Evolutionary conservation across 2,329 filamentous ascomycete species (phyloP), one percentile per base, ranked within the genome.

Genomic region (Dactylonectria estremocensis): DNA sequence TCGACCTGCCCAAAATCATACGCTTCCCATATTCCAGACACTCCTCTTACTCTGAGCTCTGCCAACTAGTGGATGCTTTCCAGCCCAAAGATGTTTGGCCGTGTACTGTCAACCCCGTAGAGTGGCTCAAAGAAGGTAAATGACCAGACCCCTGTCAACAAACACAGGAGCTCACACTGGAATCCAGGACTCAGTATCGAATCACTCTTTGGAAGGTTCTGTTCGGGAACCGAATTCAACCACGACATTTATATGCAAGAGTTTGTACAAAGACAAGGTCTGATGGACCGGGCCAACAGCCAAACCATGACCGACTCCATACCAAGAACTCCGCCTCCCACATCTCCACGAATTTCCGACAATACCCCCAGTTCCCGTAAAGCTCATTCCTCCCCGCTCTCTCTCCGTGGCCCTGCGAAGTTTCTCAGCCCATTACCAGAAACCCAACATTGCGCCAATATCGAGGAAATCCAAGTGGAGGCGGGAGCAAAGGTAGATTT

Each of bases 11-110:
- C 0, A 81, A 73, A 13, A 75, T 76, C 0, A 88, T 91, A 3
- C 82, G 78, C 0, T 98, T 97, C 72, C 93, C 95, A 0, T 98
- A 95, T 76, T 95, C 95, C 0, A 89, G 95, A 1, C 95, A 98
- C 79, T 97, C 95, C 0, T 97, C 94, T 0, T 95, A 96, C 67
- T 83, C 85, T 0, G 95, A 98, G 77, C 86, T 97, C 3, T 92
- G 93, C 69, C 81, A 90, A 60, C 82, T 98, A 1, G 85, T 97
- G 1, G 78, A 84, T 3, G 84, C 85, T 0, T 93, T 98, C 73
- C 87, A 83, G 31, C 95, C 95, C 0, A 89, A 82, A 52, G 94
- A 98, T 73, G 84, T 98, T 2, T 93, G 92, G 83, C 94, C 95
- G 0, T 97, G 95, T 76, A 97, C 94, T 0, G 89, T 92, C 2